These are phyloP conservation scores for Veloporphyrellus conicus DNA, from an alignment of 1,284 basidiomycete species.

Conservation along the genomic window DNA sequence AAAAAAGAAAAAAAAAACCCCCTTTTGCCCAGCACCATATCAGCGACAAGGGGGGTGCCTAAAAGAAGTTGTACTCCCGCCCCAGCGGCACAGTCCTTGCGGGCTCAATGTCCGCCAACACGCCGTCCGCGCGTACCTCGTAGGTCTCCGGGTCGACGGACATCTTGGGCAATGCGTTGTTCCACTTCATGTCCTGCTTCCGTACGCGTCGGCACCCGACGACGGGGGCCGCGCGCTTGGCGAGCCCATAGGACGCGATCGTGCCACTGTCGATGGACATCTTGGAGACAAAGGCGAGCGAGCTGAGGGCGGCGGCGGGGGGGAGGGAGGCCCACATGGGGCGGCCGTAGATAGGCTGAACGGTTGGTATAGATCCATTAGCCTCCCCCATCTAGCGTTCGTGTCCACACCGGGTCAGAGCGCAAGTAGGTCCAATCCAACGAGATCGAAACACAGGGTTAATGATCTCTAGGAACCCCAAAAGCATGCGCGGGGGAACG, in stretches of 20 bases:
- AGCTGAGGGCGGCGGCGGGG: constrained; percentile 73
- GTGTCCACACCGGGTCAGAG: too few species aligned
- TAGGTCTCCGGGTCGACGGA: constrained; percentile 91
- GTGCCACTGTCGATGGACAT: constrained; percentile 63
- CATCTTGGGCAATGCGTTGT: constrained; percentile 78
- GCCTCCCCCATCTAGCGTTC: constrained; percentile 82
- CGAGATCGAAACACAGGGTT: neutral
- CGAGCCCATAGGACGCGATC: constrained; percentile 67
- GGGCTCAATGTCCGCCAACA: constrained; percentile 70
- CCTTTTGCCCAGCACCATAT: neutral
- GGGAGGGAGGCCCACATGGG: constrained; percentile 89
- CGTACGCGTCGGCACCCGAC: constrained; percentile 69
- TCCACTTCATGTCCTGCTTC: constrained; percentile 95
- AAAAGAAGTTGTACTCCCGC: constrained; percentile 73
- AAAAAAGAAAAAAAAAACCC: too few species aligned
- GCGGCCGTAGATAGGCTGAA: constrained; percentile 81
- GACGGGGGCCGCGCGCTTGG: constrained; percentile 76
- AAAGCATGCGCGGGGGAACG: neutral
- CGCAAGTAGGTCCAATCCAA: too few species aligned
- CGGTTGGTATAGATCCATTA: constrained; percentile 89
- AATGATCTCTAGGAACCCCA: too few species aligned
- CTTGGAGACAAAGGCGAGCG: constrained; percentile 81
- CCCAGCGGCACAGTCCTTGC: constrained; percentile 70
- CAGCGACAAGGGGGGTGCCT: constrained; percentile 13
- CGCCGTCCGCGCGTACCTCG: constrained; percentile 80